Evolutionary conservation across 1,139 yeast species (phyloP).

Genomic region (Yamadazyma mexicana): DNA sequence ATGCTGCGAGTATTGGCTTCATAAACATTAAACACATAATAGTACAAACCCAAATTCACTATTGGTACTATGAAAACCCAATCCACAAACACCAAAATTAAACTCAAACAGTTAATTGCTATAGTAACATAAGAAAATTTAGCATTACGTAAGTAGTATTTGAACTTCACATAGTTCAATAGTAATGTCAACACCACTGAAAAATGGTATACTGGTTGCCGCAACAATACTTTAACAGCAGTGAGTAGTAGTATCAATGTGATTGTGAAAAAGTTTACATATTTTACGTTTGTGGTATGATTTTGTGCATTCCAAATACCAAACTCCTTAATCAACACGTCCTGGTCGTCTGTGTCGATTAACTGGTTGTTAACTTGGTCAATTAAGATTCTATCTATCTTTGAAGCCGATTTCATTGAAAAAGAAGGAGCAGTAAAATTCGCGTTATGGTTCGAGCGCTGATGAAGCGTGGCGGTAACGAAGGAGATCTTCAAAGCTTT

Average conservation of each 20-base stretch:
- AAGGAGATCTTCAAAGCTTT: no score
- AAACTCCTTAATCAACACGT: conserved; percentile 17
- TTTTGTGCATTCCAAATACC: conserved; percentile 8
- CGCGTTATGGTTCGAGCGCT: conserved; percentile 1
- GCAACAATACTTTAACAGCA: conserved; percentile 1
- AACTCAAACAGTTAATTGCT: conserved; percentile 1
- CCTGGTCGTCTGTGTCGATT: conserved; percentile 24
- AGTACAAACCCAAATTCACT: conserved; percentile 16
- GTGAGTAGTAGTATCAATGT: conserved; percentile 6
- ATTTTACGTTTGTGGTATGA: conserved; percentile 9
- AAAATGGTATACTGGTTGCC: background rate
- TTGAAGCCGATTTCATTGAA: background rate
- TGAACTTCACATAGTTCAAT: conserved; percentile 2
- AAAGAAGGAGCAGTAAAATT: background rate
- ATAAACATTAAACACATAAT: conserved; percentile 16
- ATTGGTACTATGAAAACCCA: conserved; percentile 16
- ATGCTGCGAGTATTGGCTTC: conserved; percentile 14
- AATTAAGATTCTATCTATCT: conserved; percentile 2
- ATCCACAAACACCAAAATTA: conserved; percentile 6
- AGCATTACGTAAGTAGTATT: background rate
- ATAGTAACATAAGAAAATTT: background rate
- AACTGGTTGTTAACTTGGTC: conserved; percentile 12
- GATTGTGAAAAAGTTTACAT: conserved; percentile 9
- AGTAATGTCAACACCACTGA: conserved; percentile 1
- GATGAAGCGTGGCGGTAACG: background rate